phyloP scores from a whole-genome alignment of 805 yeast genomes.

The Candida fluviatilis region DNA sequence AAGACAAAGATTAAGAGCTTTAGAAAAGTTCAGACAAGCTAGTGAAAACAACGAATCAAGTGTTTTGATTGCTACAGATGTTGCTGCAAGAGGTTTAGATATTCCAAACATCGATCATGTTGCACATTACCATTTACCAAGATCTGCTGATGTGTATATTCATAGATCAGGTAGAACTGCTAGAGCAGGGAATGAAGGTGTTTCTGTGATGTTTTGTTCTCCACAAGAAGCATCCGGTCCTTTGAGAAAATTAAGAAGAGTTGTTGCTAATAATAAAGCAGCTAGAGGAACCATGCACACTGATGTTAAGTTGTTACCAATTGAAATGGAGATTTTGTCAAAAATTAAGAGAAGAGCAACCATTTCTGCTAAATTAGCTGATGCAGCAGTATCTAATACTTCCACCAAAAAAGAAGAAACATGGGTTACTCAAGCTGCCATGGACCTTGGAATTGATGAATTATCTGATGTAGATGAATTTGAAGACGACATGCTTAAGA shows the following conservation, averaged over 20 bases:
- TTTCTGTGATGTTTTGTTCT: conserved; percentile 87
- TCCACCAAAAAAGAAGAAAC: conserved; percentile 63
- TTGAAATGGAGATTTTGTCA: conserved; percentile 68
- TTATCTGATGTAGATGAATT: conserved; percentile 55
- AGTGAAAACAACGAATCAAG: conserved; percentile 46
- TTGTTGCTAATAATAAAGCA: conserved; percentile 37
- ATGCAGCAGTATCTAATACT: conserved; percentile 56
- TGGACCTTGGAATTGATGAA: conserved; percentile 81
- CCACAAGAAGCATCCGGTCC: conserved; percentile 94
- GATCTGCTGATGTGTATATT: conserved; percentile 90
- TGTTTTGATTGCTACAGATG: conserved; percentile 90
- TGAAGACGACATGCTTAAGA: conserved; percentile 64
- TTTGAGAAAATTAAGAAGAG: conserved; percentile 63
- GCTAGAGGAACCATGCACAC: conserved; percentile 31
- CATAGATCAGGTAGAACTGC: conserved; percentile 99
- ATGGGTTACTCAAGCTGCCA: conserved; percentile 90
- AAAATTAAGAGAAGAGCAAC: conserved; percentile 67
- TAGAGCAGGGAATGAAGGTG: conserved; percentile 91
- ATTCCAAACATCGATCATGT: conserved; percentile 89
- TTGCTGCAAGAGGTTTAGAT: conserved; percentile 97
- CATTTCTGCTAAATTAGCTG: conserved; percentile 73
- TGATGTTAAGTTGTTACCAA: conserved; percentile 65
- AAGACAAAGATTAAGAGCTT: conserved; percentile 79
- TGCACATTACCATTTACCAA: conserved; percentile 91
- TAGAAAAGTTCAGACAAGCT: conserved; percentile 72